Percentiles rank a stretch among this genome's conserved stretches.
phyloP scores from a whole-genome alignment of 208 protist species.

The Trypanosomatidae sp. region DNA sequence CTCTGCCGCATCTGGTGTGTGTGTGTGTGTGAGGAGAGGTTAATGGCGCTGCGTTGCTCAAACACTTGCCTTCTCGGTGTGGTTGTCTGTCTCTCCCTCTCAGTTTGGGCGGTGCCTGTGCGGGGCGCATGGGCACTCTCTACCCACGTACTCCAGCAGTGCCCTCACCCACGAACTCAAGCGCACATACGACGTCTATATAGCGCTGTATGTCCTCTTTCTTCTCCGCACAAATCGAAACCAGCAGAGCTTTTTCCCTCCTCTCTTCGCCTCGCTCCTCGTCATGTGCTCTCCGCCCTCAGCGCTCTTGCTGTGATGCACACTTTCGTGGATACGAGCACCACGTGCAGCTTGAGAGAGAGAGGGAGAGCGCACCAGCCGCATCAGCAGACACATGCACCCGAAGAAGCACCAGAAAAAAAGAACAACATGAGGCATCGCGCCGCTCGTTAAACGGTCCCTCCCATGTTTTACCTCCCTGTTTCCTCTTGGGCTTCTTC shows the following conservation, averaged over 20 bases:
- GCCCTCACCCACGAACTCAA: background rate
- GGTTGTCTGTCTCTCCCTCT: background rate
- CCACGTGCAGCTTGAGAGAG: background rate
- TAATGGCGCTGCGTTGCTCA: background rate
- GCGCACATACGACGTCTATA: background rate
- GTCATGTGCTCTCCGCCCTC: background rate
- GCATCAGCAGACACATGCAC: background rate
- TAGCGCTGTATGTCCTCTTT: background rate
- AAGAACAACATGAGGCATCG: no score
- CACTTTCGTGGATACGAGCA: background rate
- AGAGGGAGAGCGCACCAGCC: no score
- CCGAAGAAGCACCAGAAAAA: background rate
- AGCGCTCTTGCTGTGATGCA: background rate
- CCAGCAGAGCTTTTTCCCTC: background rate
- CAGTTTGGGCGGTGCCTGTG: no score
- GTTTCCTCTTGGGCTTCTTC: background rate
- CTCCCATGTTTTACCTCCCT: background rate
- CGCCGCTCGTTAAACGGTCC: background rate
- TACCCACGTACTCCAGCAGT: background rate
- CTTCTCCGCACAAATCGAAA: no score
- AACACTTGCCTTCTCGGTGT: background rate
- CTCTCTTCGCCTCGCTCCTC: background rate
- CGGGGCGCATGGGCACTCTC: background rate
- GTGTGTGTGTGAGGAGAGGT: slow-evolving; percentile 1
- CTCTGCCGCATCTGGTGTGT: slow-evolving; percentile 5